These are phyloP conservation scores for Xylariaceae sp. DNA, from an alignment of 2,329 filamentous ascomycete genomes.

Conservation along the genomic window DNA sequence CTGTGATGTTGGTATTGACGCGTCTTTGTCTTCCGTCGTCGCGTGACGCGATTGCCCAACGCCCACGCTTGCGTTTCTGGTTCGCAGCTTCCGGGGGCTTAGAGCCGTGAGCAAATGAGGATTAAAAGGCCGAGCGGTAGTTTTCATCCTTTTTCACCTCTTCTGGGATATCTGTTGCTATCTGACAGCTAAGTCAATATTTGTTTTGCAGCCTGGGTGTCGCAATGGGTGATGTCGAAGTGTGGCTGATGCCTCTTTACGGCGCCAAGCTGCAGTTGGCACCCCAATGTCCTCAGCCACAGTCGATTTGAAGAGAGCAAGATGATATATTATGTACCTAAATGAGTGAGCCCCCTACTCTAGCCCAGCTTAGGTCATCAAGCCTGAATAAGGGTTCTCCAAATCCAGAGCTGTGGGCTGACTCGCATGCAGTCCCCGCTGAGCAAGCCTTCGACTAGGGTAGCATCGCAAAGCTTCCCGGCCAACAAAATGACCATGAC, in stretches of 20 bases:
- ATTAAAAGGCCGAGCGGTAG: not conserved
- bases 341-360: too few relatives aligned
- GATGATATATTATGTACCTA: too few relatives aligned
- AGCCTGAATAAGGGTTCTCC: too few relatives aligned
- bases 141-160: not conserved
- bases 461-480: slow-evolving; percentile 5
- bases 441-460: not conserved
- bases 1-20: slow-evolving; percentile 17
- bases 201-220: too few relatives aligned
- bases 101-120: not conserved
- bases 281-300: too few relatives aligned
- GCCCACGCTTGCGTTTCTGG: slow-evolving; percentile 40
- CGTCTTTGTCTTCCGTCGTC: slow-evolving; percentile 19
- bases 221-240: too few relatives aligned
- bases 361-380: too few relatives aligned
- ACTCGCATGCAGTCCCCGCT: slow-evolving; percentile 1
- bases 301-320: too few relatives aligned
- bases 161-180: too few relatives aligned
- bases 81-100: slow-evolving; percentile 23
- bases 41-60: slow-evolving; percentile 38
- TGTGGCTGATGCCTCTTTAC: too few relatives aligned
- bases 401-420: not conserved
- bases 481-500: slow-evolving; percentile 11
- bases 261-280: too few relatives aligned
- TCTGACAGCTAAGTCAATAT: too few relatives aligned